A percentile compares a stretch with the other conserved stretches of the same genome.
These are phyloP conservation scores for Fusarium pseudograminearum DNA, from an alignment of 2,329 filamentous ascomycete genomes.

Conservation along the genomic window DNA sequence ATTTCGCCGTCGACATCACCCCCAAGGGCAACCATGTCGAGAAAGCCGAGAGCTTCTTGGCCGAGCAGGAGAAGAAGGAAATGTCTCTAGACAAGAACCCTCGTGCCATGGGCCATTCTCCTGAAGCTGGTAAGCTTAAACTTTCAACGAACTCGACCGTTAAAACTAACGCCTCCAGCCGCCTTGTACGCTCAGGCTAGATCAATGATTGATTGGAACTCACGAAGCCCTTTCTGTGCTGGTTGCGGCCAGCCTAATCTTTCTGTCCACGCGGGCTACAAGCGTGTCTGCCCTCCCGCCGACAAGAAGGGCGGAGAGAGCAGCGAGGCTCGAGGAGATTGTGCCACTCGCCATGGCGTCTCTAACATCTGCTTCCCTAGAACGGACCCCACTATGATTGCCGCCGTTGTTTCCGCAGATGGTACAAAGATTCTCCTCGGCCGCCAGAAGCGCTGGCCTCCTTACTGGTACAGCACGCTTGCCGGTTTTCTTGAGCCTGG, in stretches of 20 bases:
- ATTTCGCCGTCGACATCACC: constrained; percentile 91
- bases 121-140: constrained; percentile 67
- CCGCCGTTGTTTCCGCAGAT: constrained; percentile 87
- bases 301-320: constrained; percentile 66
- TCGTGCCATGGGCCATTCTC: constrained; percentile 69
- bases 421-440: constrained; percentile 84
- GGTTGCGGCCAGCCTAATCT: constrained; percentile 88
- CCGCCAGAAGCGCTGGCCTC: constrained; percentile 84
- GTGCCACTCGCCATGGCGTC: constrained; percentile 83
- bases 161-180: constrained; percentile 63
- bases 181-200: constrained; percentile 92
- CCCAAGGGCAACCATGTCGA: constrained; percentile 73
- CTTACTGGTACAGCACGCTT: constrained; percentile 88
- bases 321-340: constrained; percentile 71
- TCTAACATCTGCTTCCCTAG: constrained; percentile 94
- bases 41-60: constrained; percentile 65
- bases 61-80: constrained; percentile 64
- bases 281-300: constrained; percentile 80
- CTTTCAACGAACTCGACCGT: background rate
- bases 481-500: constrained; percentile 88
- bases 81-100: constrained; percentile 75
- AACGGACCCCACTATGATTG: constrained; percentile 95
- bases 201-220: constrained; percentile 93
- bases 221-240: constrained; percentile 90
- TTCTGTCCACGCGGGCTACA: constrained; percentile 82